Percentiles rank a stretch among this genome's conserved stretches.
These are phyloP conservation scores for Leccinum broughii DNA, from an alignment of 768 basidiomycete species.

Conservation along the genomic window DNA sequence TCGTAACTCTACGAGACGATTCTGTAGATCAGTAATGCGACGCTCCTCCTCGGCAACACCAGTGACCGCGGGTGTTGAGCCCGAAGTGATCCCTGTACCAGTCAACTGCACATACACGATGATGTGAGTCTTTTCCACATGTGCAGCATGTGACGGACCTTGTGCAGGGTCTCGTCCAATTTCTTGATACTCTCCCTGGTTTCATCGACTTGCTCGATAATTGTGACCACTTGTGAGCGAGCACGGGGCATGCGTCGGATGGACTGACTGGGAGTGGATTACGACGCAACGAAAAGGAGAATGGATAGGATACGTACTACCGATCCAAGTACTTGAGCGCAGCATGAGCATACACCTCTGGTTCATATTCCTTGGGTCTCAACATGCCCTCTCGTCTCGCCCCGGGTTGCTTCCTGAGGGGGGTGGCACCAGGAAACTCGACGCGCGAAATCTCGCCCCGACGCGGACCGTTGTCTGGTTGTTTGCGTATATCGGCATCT, in stretches of 20 bases:
- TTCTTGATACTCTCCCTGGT: conserved; percentile 38
- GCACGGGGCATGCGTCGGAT: conserved; percentile 52
- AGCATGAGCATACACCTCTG: conserved; percentile 75
- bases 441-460: conserved; percentile 56
- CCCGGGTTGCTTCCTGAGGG: conserved; percentile 49
- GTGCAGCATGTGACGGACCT: conserved; percentile 35
- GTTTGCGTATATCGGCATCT: conserved; percentile 34
- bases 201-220: conserved; percentile 41
- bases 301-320: conserved; percentile 53
- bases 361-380: conserved; percentile 51
- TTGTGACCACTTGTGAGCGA: conserved; percentile 38
- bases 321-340: conserved; percentile 75
- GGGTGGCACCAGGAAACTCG: conserved; percentile 70
- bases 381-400: conserved; percentile 38
- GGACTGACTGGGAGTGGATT: conserved; percentile 39
- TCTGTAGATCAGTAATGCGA: conserved; percentile 43
- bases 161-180: conserved; percentile 38
- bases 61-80: conserved; percentile 28
- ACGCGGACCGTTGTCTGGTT: conserved; percentile 26
- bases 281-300: conserved; percentile 24
- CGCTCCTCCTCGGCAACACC: conserved; percentile 41
- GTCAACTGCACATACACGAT: conserved; percentile 15
- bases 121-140: conserved; percentile 7
- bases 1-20: conserved; percentile 41
- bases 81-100: conserved; percentile 13